A percentile compares a stretch with the other conserved stretches of the same genome.
Conservation (phyloP, 2,329 filamentous ascomycete genomes). For the Hymenoscyphus salicellus region DNA sequence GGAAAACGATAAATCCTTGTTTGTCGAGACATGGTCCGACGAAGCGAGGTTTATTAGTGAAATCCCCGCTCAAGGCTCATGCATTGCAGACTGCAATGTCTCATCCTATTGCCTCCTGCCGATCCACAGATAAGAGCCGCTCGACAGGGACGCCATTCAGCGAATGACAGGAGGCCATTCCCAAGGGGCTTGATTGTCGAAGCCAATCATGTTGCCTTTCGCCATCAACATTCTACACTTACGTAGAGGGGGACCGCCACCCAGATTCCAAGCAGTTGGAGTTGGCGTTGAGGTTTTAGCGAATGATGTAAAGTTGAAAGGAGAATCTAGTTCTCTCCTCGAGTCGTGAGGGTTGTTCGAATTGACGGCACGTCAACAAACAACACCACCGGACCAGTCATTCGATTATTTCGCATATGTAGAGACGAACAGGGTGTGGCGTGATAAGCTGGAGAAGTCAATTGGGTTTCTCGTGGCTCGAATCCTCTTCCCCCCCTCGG, state of each 20-base stretch:
- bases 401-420: background rate
- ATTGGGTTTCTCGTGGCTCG: background rate
- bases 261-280: background rate
- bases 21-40: background rate
- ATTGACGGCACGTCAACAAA: background rate
- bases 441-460: conserved; percentile 2
- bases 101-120: conserved; percentile 11
- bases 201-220: background rate
- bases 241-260: background rate
- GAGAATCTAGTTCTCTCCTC: background rate
- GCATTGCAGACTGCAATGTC: conserved; percentile 12
- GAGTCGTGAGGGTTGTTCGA: background rate
- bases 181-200: background rate
- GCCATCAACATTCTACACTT: background rate
- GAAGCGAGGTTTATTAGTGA: background rate
- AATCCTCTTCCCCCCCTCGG: background rate
- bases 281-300: conserved; percentile 1
- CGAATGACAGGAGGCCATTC: conserved; percentile 10
- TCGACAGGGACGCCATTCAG: background rate
- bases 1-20: background rate
- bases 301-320: background rate
- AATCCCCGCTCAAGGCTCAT: conserved; percentile 2
- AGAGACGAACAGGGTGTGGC: background rate
- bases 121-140: conserved; percentile 28
- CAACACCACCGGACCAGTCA: background rate